Conservation (phyloP, 2,329 filamentous ascomycete species). For the Paecilomyces fulvus region DNA sequence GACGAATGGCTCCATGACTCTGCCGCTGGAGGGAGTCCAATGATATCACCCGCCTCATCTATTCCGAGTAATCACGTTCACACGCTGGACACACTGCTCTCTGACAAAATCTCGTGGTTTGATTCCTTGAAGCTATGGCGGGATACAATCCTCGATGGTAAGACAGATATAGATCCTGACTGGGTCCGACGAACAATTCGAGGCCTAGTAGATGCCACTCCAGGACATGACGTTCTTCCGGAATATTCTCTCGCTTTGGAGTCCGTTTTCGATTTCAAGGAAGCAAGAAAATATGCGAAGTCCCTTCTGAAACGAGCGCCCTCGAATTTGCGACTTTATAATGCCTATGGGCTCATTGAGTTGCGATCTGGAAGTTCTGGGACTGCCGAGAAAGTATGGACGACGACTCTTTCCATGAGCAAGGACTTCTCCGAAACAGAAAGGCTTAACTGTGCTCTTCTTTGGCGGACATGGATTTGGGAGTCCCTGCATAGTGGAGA, state of each 20-base stretch:
- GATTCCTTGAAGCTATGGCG: constrained; percentile 27
- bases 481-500: constrained; percentile 47
- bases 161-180: constrained; percentile 29
- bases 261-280: constrained; percentile 44
- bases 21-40: constrained; percentile 2
- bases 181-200: constrained; percentile 50
- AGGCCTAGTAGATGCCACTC: constrained; percentile 42
- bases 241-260: constrained; percentile 65
- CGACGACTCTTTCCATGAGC: constrained; percentile 56
- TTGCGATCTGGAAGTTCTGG: constrained; percentile 47
- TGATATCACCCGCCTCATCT: constrained; percentile 23
- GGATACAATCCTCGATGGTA: constrained; percentile 12
- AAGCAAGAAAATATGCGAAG: constrained; percentile 64
- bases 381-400: constrained; percentile 56
- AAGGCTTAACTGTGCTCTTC: constrained; percentile 31
- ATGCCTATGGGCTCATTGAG: constrained; percentile 70
- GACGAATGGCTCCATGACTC: constrained; percentile 17
- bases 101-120: constrained; percentile 41
- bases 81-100: constrained; percentile 49
- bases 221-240: constrained; percentile 47
- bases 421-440: constrained; percentile 28
- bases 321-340: constrained; percentile 61
- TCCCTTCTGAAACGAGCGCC: constrained; percentile 60
- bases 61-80: constrained; percentile 29
- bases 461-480: constrained; percentile 61